Conservation (phyloP, 2,329 filamentous ascomycete species). For the Trichoderma asperellum region DNA sequence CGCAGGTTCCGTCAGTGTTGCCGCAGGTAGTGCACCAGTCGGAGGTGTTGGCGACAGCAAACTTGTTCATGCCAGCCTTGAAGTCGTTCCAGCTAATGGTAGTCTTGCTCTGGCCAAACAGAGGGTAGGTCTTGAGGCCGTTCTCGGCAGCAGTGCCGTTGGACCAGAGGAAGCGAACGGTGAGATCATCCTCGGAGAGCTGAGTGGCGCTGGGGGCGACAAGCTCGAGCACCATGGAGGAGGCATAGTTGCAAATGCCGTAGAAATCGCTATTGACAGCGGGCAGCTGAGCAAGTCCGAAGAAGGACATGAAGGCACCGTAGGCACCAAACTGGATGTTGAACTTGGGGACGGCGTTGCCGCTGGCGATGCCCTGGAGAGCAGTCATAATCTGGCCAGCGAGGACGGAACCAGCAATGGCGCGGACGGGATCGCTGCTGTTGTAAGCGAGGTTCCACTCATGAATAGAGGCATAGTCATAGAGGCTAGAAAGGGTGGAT, state of each 20-base stretch:
- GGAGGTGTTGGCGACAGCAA: constrained; percentile 66
- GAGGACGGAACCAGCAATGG: constrained; percentile 61
- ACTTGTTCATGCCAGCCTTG: constrained; percentile 61
- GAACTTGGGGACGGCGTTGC: constrained; percentile 46
- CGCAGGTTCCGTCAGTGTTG: constrained; percentile 70
- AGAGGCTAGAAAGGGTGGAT: constrained; percentile 64
- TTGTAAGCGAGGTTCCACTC: constrained; percentile 87
- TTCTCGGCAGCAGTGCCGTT: constrained; percentile 61
- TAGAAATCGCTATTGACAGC: constrained; percentile 65
- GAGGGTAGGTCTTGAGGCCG: constrained; percentile 56
- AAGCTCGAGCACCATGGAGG: constrained; percentile 78
- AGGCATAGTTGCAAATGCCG: constrained; percentile 82
- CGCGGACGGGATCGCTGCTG: constrained; percentile 65
- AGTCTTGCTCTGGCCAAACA: constrained; percentile 61
- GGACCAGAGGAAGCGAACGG: constrained; percentile 63
- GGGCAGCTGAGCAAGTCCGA: constrained; percentile 60
- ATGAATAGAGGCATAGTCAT: constrained; percentile 75
- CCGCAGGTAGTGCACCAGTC: constrained; percentile 79
- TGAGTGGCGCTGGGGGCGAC: constrained; percentile 58
- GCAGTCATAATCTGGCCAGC: constrained; percentile 58
- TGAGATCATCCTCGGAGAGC: constrained; percentile 53
- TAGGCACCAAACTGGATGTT: constrained; percentile 65
- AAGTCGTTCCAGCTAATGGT: constrained; percentile 73
- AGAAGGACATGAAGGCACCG: constrained; percentile 65
- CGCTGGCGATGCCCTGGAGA: constrained; percentile 56